A percentile compares a stretch with the other conserved stretches of the same genome.
These are phyloP conservation scores for Lolium rigidum DNA, from an alignment of 176 grass and related monocot genomes.

Conservation along the genomic window DNA sequence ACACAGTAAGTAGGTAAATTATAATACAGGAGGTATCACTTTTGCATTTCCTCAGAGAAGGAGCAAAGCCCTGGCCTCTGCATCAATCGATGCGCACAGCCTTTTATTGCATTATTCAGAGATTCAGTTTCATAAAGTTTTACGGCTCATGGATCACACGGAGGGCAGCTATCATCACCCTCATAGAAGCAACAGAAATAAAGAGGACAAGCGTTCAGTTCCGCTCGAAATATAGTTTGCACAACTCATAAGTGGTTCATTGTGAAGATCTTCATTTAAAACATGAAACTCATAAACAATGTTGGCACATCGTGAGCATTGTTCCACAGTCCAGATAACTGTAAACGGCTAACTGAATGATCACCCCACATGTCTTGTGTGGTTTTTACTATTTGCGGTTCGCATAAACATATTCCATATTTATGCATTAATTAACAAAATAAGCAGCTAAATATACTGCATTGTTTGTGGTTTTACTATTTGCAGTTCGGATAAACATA, in stretches of 20 bases:
- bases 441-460: neutral
- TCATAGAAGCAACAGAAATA: conserved; percentile 13
- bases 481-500: neutral
- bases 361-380: neutral
- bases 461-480: neutral
- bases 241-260: neutral
- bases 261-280: conserved; percentile 32
- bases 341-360: neutral
- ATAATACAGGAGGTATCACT: neutral
- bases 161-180: conserved; percentile 7
- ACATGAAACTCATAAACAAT: conserved; percentile 5
- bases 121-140: no score
- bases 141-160: no score
- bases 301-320: neutral
- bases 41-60: neutral
- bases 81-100: no score
- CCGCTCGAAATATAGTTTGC: neutral
- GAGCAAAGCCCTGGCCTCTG: no score
- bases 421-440: neutral
- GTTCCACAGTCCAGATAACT: neutral
- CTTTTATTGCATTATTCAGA: no score
- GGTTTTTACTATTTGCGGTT: neutral
- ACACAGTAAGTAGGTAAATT: conserved; percentile 26
- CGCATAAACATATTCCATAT: neutral
- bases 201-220: conserved; percentile 21